Conservation (phyloP, 306 rosid species). For the Dryas drummondii region DNA sequence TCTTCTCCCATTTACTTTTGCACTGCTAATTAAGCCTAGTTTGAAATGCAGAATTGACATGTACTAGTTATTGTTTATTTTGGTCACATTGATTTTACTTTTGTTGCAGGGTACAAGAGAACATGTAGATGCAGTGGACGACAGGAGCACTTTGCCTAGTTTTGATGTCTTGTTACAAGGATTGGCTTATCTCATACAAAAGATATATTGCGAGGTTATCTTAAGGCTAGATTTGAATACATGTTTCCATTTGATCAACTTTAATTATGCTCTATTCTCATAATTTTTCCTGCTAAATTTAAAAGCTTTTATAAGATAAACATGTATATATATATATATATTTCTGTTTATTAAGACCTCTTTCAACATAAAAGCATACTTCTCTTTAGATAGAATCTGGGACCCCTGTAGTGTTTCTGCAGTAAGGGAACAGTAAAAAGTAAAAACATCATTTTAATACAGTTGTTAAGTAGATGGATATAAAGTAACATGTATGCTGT, state of each 20-base stretch:
- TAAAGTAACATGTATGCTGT: background rate
- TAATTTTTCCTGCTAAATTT: background rate
- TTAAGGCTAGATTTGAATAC: background rate
- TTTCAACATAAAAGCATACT: background rate
- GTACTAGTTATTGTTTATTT: slow-evolving; percentile 2
- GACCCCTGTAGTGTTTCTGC: background rate
- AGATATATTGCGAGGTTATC: slow-evolving; percentile 69
- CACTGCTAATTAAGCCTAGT: background rate
- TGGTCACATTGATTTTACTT: slow-evolving; percentile 5
- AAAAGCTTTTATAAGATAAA: background rate
- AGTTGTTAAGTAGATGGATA: background rate
- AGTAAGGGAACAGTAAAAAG: background rate
- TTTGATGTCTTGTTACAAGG: slow-evolving; percentile 52
- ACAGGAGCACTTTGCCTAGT: slow-evolving; percentile 36
- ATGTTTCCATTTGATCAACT: background rate
- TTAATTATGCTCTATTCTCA: background rate
- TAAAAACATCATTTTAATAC: background rate
- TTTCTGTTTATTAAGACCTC: slow-evolving; percentile 4
- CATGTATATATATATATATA: background rate
- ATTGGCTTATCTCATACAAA: slow-evolving; percentile 58
- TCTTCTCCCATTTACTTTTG: background rate
- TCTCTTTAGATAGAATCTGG: background rate
- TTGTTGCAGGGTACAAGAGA: slow-evolving; percentile 49
- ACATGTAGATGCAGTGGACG: slow-evolving; percentile 39
- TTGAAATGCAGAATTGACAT: background rate